phyloP scores from a whole-genome alignment of 768 basidiomycete species.

The Suillus subalutaceus region DNA sequence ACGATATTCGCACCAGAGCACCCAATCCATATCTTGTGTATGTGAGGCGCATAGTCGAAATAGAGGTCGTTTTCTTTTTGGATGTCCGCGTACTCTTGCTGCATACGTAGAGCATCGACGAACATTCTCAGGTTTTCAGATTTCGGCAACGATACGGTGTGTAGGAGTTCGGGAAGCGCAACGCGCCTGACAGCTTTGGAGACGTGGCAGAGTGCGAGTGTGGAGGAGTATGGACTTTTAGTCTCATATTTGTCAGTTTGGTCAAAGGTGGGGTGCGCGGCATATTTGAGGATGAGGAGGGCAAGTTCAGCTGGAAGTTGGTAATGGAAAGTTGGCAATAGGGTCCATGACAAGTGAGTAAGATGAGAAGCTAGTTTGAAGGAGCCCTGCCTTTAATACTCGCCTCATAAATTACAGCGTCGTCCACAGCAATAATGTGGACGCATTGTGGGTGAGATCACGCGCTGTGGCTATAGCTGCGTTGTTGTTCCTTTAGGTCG shows the following conservation, averaged over 20 bases:
- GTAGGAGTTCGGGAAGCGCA: slow-evolving; percentile 43
- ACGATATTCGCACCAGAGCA: slow-evolving; percentile 11
- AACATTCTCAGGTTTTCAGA: slow-evolving; percentile 23
- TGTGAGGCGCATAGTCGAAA: slow-evolving; percentile 33
- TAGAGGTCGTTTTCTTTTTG: slow-evolving; percentile 24
- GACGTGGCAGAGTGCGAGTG: slow-evolving; percentile 35
- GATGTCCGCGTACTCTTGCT: slow-evolving; percentile 17
- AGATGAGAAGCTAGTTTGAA: background rate
- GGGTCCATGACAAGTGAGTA: background rate
- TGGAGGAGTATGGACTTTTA: slow-evolving; percentile 24
- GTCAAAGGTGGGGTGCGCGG: slow-evolving; percentile 25
- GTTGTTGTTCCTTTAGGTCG: background rate
- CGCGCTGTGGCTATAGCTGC: background rate
- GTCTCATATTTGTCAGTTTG: background rate
- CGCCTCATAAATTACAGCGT: background rate
- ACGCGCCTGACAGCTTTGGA: slow-evolving; percentile 35
- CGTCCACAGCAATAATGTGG: background rate
- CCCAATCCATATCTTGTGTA: slow-evolving; percentile 41
- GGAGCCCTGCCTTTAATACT: background rate
- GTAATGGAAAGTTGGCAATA: slow-evolving; percentile 15
- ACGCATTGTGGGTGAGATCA: slow-evolving; percentile 13
- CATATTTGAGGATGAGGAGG: slow-evolving; percentile 37
- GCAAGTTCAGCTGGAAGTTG: slow-evolving; percentile 39
- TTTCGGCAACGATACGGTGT: slow-evolving; percentile 37
- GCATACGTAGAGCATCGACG: slow-evolving; percentile 33